Base-by-base conservation (phyloP, 805 yeast genomes). In the Vanderwaltozyma polyspora region DNA sequence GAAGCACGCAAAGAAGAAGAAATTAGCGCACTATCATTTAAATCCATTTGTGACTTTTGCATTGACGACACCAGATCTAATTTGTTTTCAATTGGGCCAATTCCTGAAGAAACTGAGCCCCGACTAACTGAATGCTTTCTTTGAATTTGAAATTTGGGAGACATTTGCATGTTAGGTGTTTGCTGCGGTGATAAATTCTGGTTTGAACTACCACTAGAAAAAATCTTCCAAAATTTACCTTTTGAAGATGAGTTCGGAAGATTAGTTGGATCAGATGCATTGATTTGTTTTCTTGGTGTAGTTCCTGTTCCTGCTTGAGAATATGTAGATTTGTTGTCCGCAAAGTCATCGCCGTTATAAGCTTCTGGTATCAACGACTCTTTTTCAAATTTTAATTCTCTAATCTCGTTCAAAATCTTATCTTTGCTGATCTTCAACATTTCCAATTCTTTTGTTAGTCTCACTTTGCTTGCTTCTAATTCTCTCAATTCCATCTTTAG, bases 381-480 rank as follows among this genome's bases (percentile, higher is more conserved):
- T 33, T 38, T 46, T 25, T 45, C 43, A 13, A 14, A 28, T 28
- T 36, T 45, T 28, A 70, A 45, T 4, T 44, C 47, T 6, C 51
- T 44, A 19, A 77, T 57, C 35, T 76, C 83, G 13, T 45, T 40
- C 31, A 56, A 59, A 33, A 84, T 55, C 13, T 58, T 54, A 23
- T 59, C 62, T 55, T 70, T 77, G 31, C 68, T 67, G 1, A 45
- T 39, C 21, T 59, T 65, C 41, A 85, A 59, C 14, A 60, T 67
- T 31, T 64, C 68, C 11, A 80, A 64, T 26, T 79, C 85, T 28
- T 59, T 62, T 15, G 60, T 37, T 24, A 78, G 43, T 5, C 53
- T 52, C 2, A 67, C 63, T 41, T 69, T 73, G 1, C 63, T 57
- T 2, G 63, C 50, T 25, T 64, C 62, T 40, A 68, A 64, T 27